A percentile compares a stretch with the other conserved stretches of the same genome.
Conservation (phyloP, 1,139 yeast genomes). For the Blastobotrys capitulatus region DNA sequence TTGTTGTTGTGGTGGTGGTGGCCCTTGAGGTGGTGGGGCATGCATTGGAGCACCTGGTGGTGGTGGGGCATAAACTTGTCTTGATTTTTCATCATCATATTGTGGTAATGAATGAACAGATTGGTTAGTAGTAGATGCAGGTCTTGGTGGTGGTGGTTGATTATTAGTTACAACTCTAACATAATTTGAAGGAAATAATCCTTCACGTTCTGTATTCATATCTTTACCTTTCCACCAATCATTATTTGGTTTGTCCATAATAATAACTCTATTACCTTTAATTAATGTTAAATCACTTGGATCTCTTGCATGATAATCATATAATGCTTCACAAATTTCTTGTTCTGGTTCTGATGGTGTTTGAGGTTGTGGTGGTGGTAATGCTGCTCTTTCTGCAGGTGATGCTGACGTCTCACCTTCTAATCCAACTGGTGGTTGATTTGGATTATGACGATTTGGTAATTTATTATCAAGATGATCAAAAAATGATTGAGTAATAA, state of each 20-base stretch:
- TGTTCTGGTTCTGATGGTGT: constrained; percentile 22
- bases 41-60: constrained; percentile 1
- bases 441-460: constrained; percentile 56
- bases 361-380: constrained; percentile 14
- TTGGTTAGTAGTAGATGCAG: neutral
- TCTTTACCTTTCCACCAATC: constrained; percentile 90
- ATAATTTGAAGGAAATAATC: constrained; percentile 89
- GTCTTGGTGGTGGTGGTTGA: neutral
- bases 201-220: constrained; percentile 47
- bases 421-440: constrained; percentile 43
- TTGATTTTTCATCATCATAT: constrained; percentile 21
- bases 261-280: constrained; percentile 63
- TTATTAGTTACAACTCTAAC: constrained; percentile 22
- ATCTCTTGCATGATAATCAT: constrained; percentile 65
- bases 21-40: neutral
- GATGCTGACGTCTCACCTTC: constrained; percentile 15
- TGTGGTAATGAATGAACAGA: constrained; percentile 22
- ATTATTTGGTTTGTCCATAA: constrained; percentile 67
- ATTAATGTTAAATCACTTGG: constrained; percentile 62
- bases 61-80: constrained; percentile 31
- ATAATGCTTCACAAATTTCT: constrained; percentile 59
- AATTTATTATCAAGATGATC: constrained; percentile 47
- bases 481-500: constrained; percentile 55
- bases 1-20: constrained; percentile 1
- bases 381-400: neutral